phyloP scores from a whole-genome alignment of 2,329 filamentous ascomycete genomes.

The Ophiosphaerella korrae region DNA sequence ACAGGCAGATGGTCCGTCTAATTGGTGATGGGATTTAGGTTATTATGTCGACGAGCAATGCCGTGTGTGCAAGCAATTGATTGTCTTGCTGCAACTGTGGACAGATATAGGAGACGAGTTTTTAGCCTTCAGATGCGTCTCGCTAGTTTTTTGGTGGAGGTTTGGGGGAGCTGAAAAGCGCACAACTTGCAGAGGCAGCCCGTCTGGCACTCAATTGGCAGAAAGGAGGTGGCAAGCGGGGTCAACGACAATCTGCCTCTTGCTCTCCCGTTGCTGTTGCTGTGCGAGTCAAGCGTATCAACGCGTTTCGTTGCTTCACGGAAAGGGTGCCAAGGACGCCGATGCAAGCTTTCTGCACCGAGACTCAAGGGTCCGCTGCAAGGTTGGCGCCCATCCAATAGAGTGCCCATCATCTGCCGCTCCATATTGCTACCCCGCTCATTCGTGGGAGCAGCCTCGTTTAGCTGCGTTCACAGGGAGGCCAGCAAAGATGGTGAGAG shows the following conservation, averaged over 20 bases:
- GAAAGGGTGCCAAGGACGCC: slow-evolving; percentile 22
- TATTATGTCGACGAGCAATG: neutral
- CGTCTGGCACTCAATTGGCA: too few species aligned
- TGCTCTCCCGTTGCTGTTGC: neutral
- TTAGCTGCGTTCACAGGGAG: neutral
- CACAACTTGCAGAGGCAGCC: slow-evolving; percentile 1
- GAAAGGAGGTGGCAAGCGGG: slow-evolving; percentile 17
- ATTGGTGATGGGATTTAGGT: neutral
- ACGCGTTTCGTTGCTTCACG: neutral
- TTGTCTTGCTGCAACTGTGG: too few species aligned
- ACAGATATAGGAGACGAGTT: slow-evolving; percentile 16
- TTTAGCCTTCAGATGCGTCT: slow-evolving; percentile 22
- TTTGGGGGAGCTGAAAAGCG: slow-evolving; percentile 5
- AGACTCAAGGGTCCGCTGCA: slow-evolving; percentile 11
- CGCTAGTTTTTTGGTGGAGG: slow-evolving; percentile 18
- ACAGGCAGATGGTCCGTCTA: slow-evolving; percentile 6
- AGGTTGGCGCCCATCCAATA: slow-evolving; percentile 19
- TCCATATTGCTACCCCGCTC: slow-evolving; percentile 22
- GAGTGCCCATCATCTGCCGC: slow-evolving; percentile 10
- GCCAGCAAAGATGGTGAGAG: neutral
- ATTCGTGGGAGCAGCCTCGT: slow-evolving; percentile 5
- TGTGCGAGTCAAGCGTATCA: neutral
- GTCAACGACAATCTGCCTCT: too few species aligned
- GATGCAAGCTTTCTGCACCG: slow-evolving; percentile 17
- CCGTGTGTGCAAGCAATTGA: neutral